Conservation (phyloP, 352 stramenopile genomes). For the Detonula confervacea region DNA sequence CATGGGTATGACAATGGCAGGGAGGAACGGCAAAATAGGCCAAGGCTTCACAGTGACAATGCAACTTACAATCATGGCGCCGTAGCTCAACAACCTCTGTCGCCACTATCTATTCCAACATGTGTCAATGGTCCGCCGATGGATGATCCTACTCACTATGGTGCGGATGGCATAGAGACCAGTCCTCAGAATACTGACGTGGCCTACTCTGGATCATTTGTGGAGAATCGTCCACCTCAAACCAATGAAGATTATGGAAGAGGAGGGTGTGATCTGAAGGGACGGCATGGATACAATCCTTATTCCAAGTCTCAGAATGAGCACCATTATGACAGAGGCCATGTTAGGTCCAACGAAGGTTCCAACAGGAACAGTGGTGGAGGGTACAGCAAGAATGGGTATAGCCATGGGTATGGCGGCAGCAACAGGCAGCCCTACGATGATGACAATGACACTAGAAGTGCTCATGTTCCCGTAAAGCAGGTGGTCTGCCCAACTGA, state of each 20-base stretch:
- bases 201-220: conserved; percentile 2
- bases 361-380: background rate
- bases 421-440: background rate
- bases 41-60: too few relatives aligned
- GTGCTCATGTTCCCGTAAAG: conserved; percentile 1
- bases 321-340: background rate
- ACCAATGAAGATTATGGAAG: conserved; percentile 11
- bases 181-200: background rate
- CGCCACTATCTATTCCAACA: conserved; percentile 36
- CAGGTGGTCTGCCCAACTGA: conserved; percentile 15
- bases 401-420: background rate
- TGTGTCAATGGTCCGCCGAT: conserved; percentile 10
- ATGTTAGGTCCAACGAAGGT: background rate
- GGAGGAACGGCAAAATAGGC: too few relatives aligned
- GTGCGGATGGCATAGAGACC: background rate
- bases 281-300: background rate
- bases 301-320: background rate
- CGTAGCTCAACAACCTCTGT: conserved; percentile 3
- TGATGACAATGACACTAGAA: background rate
- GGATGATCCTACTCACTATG: too few relatives aligned
- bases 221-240: too few relatives aligned
- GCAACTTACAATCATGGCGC: background rate
- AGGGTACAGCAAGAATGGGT: background rate
- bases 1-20: background rate
- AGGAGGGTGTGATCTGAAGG: background rate